Evolutionary conservation across 129 eudicot genomes (phyloP).

Genomic region (Flaveria robusta): DNA sequence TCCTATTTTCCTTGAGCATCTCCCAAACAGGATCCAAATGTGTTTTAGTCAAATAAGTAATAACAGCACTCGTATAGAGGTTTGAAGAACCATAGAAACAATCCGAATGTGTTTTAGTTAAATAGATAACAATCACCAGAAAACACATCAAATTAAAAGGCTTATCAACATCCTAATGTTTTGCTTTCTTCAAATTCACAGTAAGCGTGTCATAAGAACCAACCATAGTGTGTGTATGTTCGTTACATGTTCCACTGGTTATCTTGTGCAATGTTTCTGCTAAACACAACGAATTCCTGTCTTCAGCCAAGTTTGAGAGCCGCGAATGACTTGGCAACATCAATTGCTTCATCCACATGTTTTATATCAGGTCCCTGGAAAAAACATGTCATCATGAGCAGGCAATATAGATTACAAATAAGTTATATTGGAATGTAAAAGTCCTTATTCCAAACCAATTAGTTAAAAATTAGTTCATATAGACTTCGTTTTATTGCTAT

Average conservation of each 20-base stretch:
- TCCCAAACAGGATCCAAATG: too few species aligned
- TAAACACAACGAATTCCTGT: background rate
- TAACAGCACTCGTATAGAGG: slow-evolving; percentile 5
- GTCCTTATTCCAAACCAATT: background rate
- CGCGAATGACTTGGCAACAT: slow-evolving; percentile 74
- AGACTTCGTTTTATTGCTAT: background rate
- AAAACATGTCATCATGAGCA: background rate
- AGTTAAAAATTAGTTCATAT: background rate
- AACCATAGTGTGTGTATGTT: slow-evolving; percentile 12
- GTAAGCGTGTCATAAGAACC: slow-evolving; percentile 23
- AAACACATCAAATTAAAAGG: slow-evolving; percentile 10
- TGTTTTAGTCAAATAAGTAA: background rate
- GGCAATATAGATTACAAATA: background rate
- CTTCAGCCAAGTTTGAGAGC: slow-evolving; percentile 57
- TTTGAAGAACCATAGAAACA: slow-evolving; percentile 1
- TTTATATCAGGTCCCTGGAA: slow-evolving; percentile 64
- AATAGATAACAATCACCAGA: slow-evolving; percentile 8
- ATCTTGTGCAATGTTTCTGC: background rate
- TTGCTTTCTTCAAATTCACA: slow-evolving; percentile 11
- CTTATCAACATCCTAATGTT: background rate
- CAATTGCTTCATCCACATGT: slow-evolving; percentile 67
- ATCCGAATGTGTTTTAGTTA: slow-evolving; percentile 15
- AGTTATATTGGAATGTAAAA: background rate
- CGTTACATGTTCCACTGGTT: background rate
- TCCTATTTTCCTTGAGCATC: too few species aligned